Base-by-base conservation (phyloP, 2,329 filamentous ascomycete genomes). In the Hymenoscyphus scutula region DNA sequence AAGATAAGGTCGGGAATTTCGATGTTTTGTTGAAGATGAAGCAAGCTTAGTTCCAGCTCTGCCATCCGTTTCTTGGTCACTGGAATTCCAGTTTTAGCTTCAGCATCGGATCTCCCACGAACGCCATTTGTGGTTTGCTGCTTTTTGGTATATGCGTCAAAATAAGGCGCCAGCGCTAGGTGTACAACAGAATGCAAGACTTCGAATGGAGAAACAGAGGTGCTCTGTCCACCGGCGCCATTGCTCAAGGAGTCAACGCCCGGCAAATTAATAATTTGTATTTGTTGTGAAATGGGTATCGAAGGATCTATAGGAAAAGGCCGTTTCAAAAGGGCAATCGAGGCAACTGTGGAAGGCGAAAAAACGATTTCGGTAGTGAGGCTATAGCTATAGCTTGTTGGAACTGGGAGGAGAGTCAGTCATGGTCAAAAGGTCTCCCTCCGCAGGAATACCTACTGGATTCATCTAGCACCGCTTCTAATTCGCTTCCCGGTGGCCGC, bases 41-140 rank as follows among this genome's bases (percentile, higher is more conserved):
- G 83, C 72, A 99, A 80, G 69, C 90, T 95, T 70, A 97, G 82
- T 76, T 97, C 93, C 69, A 99, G 79, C 76, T 99, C 96, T 58
- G 94, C 95, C 76, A 98, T 89, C 73, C 92, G 91, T 84, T 97
- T 97, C 82, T 97, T 97, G 23, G 95, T 94, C n/a, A 94, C 92
- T 17, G 95, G 92, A 66, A 99, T 93, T 64, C 95, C 95, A 19
- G 92, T 96, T 79, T 96, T 96, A 53, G 91, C 88, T 73, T 98
- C 95, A 58, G 91, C 87, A 72, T 98, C 93, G 23, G 89, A 85
- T 71, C 92, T 87, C 67, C 87, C 88, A 73, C 91, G 89, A 60
- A 82, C 80, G 17, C 87, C 86, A 73, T 84, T 85, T 62, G 79
- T 79, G 58, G 84, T 78, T 73, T 92, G 89, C 71, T 92, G 89